Base-by-base conservation (phyloP, 2,329 filamentous ascomycete genomes). In the Bisporella sp. region DNA sequence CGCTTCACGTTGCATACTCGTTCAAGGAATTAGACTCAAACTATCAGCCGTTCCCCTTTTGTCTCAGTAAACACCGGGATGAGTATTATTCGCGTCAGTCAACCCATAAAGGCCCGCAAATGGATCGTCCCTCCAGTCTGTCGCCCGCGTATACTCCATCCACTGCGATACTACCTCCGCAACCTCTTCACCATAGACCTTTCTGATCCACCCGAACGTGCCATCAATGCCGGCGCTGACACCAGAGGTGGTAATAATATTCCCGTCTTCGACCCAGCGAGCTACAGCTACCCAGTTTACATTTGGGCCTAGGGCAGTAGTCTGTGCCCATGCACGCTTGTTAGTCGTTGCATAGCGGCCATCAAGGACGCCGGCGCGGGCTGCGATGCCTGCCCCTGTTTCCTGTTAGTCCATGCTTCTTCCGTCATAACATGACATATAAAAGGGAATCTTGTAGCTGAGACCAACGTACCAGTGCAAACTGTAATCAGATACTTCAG, bases 241-340 rank as follows among this genome's bases (percentile, higher is more conserved):
- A 0, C 84, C 83, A 0, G 79, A 82, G 2, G 78, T 78, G 4
- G 78, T 80, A 82, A 83, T 87, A 6, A 85, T 68, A 51, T 85
- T 82, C 4, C 78, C 82, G 64, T 87, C 82, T 0, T 72, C 68
- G 0, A 85, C 77, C 78, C 81, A 87, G 39, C 84, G 72, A 21
- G 84, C 84, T 31, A 73, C 71, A 0, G 71, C 66, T 30, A 82
- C 72, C 84, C 84, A 88, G 0, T 77, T 64, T 0, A 83, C 78
- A 0, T 72, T 66, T 0, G 74, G 71, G 0, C 77, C 73, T 47
- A 73, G 66, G 1, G 68, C 62, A 2, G 68, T 75, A 6, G 78
- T 74, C 55, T 65, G 65, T 6, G 66, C 64, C 71, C 77, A 87
- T 0, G 73, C 71, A 5, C 65, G 65, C 66, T 87, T 88, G 62